Conservation (phyloP, 108 stramenopile genomes). For the Cyclotella choctawhatcheeana region DNA sequence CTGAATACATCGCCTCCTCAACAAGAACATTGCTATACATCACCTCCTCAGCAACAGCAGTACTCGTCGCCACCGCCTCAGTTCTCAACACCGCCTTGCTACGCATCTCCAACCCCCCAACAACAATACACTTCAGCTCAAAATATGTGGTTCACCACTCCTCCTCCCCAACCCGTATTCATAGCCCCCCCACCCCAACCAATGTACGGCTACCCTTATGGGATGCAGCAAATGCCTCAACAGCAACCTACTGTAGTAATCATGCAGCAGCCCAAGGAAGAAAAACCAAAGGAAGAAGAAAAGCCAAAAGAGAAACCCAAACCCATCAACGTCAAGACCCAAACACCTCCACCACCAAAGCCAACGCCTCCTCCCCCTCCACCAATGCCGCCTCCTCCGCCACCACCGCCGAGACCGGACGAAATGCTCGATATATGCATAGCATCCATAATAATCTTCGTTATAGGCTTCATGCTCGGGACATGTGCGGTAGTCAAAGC, state of each 20-base stretch:
- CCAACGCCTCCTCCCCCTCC: background rate
- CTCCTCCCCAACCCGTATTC: background rate
- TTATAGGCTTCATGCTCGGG: conserved; percentile 11
- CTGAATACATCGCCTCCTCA: background rate
- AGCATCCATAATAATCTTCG: conserved; percentile 18
- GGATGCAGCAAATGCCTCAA: background rate
- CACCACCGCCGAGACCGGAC: background rate
- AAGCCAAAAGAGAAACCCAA: background rate
- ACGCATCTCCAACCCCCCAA: background rate
- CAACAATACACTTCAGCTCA: background rate
- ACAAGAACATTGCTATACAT: background rate
- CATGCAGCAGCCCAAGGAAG: background rate
- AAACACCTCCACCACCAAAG: background rate
- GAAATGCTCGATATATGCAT: conserved; percentile 11
- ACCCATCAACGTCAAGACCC: background rate
- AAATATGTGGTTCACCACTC: background rate
- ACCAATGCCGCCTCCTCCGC: conserved; percentile 29
- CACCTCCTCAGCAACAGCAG: conserved; percentile 2
- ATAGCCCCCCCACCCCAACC: background rate
- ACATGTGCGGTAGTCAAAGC: background rate
- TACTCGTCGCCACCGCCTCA: background rate
- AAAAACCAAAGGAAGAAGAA: conserved; percentile 6
- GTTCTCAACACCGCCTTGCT: background rate
- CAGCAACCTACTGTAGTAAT: conserved; percentile 8
- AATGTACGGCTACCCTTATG: conserved; percentile 2